phyloP scores from a whole-genome alignment of 2,329 filamentous ascomycete genomes.

The Ophiostoma quercus region DNA sequence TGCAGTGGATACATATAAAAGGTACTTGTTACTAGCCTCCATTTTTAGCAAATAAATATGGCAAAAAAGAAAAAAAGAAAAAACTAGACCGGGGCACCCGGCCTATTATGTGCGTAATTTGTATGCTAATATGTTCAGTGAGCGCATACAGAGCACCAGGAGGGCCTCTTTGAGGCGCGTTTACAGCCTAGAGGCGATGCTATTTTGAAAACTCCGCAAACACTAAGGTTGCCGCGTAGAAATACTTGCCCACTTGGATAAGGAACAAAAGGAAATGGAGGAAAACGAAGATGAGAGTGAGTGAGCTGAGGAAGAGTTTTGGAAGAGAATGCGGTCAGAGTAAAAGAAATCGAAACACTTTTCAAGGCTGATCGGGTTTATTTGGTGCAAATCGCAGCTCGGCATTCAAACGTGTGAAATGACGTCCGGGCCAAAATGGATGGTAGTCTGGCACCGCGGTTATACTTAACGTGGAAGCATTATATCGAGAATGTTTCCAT shows the following conservation, averaged over 20 bases:
- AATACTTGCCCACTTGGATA: constrained; percentile 1
- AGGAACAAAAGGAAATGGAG: background rate
- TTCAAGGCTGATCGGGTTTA: background rate
- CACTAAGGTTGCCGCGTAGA: background rate
- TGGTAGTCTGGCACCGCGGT: background rate
- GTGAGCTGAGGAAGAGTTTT: background rate
- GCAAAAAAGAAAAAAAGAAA: constrained; percentile 14
- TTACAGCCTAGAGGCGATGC: background rate
- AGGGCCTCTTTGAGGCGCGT: background rate
- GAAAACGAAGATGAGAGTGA: background rate
- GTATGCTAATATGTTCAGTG: no score
- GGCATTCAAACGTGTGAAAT: background rate
- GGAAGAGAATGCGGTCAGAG: background rate
- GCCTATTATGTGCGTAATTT: constrained; percentile 11
- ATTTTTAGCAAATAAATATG: constrained; percentile 5
- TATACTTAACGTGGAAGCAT: background rate
- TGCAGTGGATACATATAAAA: background rate
- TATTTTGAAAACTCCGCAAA: constrained; percentile 10
- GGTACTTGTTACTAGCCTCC: constrained; percentile 8
- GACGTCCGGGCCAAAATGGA: background rate
- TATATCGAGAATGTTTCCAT: background rate
- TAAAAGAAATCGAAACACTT: no score
- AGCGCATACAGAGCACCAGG: background rate
- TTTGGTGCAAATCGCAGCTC: background rate
- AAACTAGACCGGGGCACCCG: constrained; percentile 18